These are phyloP conservation scores for Lasiodiplodia theobromae DNA, from an alignment of 2,329 filamentous ascomycete species.

Conservation along the genomic window DNA sequence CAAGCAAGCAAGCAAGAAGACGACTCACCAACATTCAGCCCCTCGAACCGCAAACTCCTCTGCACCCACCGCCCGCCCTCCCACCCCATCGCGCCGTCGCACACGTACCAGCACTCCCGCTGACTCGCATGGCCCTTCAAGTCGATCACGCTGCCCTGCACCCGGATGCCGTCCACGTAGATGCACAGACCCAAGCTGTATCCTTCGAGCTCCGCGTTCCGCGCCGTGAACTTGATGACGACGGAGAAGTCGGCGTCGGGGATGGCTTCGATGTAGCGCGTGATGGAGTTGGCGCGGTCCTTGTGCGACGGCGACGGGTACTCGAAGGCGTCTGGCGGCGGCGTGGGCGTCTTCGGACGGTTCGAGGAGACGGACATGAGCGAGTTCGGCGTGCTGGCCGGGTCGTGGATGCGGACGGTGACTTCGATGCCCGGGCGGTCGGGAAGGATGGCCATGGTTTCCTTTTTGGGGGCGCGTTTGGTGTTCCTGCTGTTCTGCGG, in stretches of 20 bases:
- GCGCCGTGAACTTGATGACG: slow-evolving; percentile 23
- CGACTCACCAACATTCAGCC: slow-evolving; percentile 9
- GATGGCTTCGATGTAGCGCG: slow-evolving; percentile 20
- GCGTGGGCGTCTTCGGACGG: neutral
- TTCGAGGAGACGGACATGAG: neutral
- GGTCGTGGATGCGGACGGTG: slow-evolving; percentile 10
- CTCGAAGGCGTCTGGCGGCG: slow-evolving; percentile 1
- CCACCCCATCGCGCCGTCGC: slow-evolving; percentile 11
- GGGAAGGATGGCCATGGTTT: slow-evolving; percentile 19
- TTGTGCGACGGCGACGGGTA: neutral
- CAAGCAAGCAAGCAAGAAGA: neutral
- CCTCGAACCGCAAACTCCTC: slow-evolving; percentile 7
- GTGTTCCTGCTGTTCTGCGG: too few relatives aligned
- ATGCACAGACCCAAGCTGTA: slow-evolving; percentile 19
- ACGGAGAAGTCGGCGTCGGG: slow-evolving; percentile 19
- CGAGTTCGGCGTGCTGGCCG: neutral
- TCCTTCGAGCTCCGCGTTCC: slow-evolving; percentile 4
- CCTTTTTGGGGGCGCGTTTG: neutral
- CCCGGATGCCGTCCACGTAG: slow-evolving; percentile 11
- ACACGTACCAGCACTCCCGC: slow-evolving; percentile 21
- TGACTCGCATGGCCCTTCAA: slow-evolving; percentile 4
- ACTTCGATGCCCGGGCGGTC: slow-evolving; percentile 19
- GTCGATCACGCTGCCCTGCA: slow-evolving; percentile 21
- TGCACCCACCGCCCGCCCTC: slow-evolving; percentile 22
- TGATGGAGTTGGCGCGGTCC: slow-evolving; percentile 15